Evolutionary conservation across 768 basidiomycete species (phyloP), one percentile per base, ranked within the genome.

Genomic region (Pholiota microspora): DNA sequence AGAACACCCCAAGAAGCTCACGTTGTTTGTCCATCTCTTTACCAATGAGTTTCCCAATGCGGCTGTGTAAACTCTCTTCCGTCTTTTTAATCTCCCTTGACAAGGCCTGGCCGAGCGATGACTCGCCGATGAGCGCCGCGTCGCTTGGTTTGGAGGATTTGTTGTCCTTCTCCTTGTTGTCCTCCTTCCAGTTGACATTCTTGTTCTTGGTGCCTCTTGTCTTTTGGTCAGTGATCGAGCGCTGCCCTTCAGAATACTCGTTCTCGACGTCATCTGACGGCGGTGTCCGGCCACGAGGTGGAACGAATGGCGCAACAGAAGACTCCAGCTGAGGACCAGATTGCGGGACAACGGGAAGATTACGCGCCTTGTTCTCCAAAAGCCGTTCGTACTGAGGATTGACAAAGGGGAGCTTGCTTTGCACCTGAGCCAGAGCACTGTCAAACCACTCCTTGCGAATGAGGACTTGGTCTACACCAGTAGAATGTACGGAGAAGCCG

Each of bases 11-110:
- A 53, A 52, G 38, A 21, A 27, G 75, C 89, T 69, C 59, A 92
- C 92, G 85, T 69, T 94, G 91, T 71, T 88, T 93, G 64, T 94
- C 92, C 79, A 94, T 86, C 70, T 94, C 92, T 72, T 89, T 90
- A 32, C 80, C 80, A 59, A 94, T 85, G 49, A 92, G 72, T 40
- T 87, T 83, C n/a, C 86, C 86, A 55, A 94, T 85, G 45, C 86
- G 83, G 34, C 69, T 83, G 59, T 90, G 86, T 46, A 94, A 69
- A 60, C 73, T 91, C 64, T 91, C 89, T 69, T 94, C 92, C 36
- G 88, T 85, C 76, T 86, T 88, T 67, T 79, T 84, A 60, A 93
- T 92, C 70, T 94, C 92, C 64, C 86, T 83, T 40, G 82, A 76
- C 48, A 94, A 73, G 10, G 80, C 74, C 53, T 82, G 78, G 18